Evolutionary conservation across 768 basidiomycete genomes (phyloP).

Genomic region (Daedalea quercina): DNA sequence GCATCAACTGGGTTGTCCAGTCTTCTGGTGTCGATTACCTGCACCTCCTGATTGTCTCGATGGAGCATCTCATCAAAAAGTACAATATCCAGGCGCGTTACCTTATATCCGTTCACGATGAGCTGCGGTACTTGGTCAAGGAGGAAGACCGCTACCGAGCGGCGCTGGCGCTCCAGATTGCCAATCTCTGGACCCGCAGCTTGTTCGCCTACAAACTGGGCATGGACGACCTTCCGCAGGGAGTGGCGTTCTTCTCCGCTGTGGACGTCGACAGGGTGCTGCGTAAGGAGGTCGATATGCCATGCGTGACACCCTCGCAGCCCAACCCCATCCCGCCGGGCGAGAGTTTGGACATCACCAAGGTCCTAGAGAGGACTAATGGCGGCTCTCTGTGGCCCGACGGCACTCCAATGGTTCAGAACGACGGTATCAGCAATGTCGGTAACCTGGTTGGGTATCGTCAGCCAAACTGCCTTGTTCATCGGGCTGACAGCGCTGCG

Average conservation of each 20-base stretch:
- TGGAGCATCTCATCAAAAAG: slow-evolving; percentile 77
- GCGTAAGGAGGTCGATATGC: slow-evolving; percentile 94
- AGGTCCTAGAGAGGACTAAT: slow-evolving; percentile 59
- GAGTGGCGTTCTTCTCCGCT: slow-evolving; percentile 95
- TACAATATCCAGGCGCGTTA: slow-evolving; percentile 89
- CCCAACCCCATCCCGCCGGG: slow-evolving; percentile 77
- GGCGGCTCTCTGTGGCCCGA: slow-evolving; percentile 61
- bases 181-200: slow-evolving; percentile 91
- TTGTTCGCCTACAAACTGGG: slow-evolving; percentile 90
- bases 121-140: slow-evolving; percentile 86
- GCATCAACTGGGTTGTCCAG: slow-evolving; percentile 99
- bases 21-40: slow-evolving; percentile 98
- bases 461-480: slow-evolving; percentile 53
- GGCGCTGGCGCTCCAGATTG: slow-evolving; percentile 88
- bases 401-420: slow-evolving; percentile 45
- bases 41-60: slow-evolving; percentile 91
- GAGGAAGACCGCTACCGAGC: slow-evolving; percentile 89
- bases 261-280: slow-evolving; percentile 90
- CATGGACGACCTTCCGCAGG: slow-evolving; percentile 92
- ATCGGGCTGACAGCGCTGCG: slow-evolving; percentile 54
- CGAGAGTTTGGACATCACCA: slow-evolving; percentile 72
- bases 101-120: slow-evolving; percentile 95
- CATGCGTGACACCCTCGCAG: slow-evolving; percentile 92
- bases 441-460: slow-evolving; percentile 44
- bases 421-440: slow-evolving; percentile 18